Base-by-base conservation (phyloP, 2,329 filamentous ascomycete genomes). In the Rhexocercosporidium sp. region DNA sequence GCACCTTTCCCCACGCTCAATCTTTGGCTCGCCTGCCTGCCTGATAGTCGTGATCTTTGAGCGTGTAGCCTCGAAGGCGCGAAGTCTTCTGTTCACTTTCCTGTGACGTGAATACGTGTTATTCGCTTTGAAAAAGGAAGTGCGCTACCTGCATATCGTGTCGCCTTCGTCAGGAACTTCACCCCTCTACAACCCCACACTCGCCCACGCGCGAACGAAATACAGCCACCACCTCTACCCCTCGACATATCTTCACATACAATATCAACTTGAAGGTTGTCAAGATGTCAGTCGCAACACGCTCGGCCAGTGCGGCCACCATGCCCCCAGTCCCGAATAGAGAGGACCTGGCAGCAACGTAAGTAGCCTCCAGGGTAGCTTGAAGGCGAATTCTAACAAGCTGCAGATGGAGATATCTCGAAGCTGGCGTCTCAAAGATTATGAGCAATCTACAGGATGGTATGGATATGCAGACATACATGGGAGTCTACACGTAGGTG, bases 401-500 rank as follows among this genome's bases (percentile, higher is more conserved):
- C 29, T 20, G 61, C 74, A 96, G 93, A 82, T 99, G 96, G 96
- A 84, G 85, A 66, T 98, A 97, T 79, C 85, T 99, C 62, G 91
- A 97, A 79, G 85, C 86, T 69, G 94, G 95, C 71, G 94, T 99
- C 73, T 89, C 93, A 72, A 92, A 91, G 78, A 96, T 99, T 77
- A 98, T 99, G 95, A 88, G 89, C 74, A 92, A 96, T 77, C 85
- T 98, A 31, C 92, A 95, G 76, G 91, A 93, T 72, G 96, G 96
- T 69, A 92, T 99, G 81, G 94, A 97, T 77, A 94, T 98, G 90
- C 88, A 91, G 75, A 95, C 93, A 74, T 98, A 98, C 81, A 97
- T 98, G 95, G 93, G 92, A 65, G 89, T 97, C 68, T 98, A 98
- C 82, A 97, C 95, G 91, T 93, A 78, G 73, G 81, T 79, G 62